Evolutionary conservation across 2,329 filamentous ascomycete species (phyloP), one percentile per base, ranked within the genome.

Genomic region (Blastomyces parvus): DNA sequence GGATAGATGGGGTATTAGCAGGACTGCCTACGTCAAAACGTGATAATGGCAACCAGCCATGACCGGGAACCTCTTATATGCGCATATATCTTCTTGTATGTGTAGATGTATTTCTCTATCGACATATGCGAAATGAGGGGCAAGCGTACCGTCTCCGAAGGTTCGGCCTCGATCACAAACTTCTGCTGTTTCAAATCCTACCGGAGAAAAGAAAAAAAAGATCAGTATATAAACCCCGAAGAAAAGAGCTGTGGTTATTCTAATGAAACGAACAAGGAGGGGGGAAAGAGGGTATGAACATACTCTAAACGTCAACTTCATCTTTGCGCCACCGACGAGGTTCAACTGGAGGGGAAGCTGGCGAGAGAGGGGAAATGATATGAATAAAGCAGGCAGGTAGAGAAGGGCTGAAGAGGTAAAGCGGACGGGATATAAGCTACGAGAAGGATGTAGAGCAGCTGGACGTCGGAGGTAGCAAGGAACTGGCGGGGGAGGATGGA

Each of bases 111-210:
- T 30, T 30, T 30, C 5, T 30, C 30, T 30, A 30, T 30, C 2
- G 30, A 30, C 30, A 30, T 30, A 30, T 30, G 30, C 3, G 36
- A 46, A 46, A 59, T 46, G 57, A 59, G 40, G 40, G 38, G 57
- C 88, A 73, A 13, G 22, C 88, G 72, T 87, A 97, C 92, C 77
- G 90, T 89, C 76, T 97, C 92, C 68, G 89, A 87, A 67, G 92
- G 90, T 78, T 97, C 92, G 74, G 91, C 90, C 70, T 97, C 93
- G 82, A 99, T 89, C 73, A 88, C 87, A 80, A 99, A 99, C 83
- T 97, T 97, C 78, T 97, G 90, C 79, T 97, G 94, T 83, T 97
- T 97, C 74, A 99, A 84, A 82, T 99, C 94, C 92, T 97, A 66
- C 61, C 59, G n/a, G n/a, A n/a, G 46, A 55, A 67, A 67, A 3